These are phyloP conservation scores for Xylaria acuta DNA, from an alignment of 495 filamentous ascomycete genomes.

Conservation along the genomic window DNA sequence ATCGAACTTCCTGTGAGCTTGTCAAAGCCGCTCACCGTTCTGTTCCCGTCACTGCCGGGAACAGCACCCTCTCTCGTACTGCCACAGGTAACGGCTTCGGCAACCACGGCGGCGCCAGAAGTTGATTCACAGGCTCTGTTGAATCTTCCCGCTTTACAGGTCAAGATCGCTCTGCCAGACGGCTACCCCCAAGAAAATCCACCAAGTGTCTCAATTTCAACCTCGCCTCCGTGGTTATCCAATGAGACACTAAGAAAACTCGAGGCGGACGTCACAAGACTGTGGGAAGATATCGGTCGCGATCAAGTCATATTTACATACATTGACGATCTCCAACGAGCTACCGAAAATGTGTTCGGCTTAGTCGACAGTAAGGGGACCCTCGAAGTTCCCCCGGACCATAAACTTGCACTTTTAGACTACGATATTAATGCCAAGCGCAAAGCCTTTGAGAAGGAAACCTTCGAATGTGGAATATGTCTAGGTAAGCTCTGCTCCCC, in stretches of 20 bases:
- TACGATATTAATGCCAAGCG: conserved; percentile 76
- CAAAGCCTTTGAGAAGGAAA: conserved; percentile 78
- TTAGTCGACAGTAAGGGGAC: conserved; percentile 60
- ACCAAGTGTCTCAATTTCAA: conserved; percentile 69
- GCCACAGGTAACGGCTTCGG: conserved; percentile 26
- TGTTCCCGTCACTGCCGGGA: conserved; percentile 66
- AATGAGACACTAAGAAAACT: conserved; percentile 61
- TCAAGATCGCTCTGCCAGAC: conserved; percentile 73
- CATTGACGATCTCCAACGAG: conserved; percentile 85
- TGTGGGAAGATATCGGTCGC: conserved; percentile 86
- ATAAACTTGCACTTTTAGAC: conserved; percentile 77
- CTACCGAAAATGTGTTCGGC: conserved; percentile 78
- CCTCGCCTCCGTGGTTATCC: conserved; percentile 74
- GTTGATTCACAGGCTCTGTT: conserved; percentile 68
- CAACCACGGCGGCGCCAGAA: conserved; percentile 23
- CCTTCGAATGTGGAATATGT: conserved; percentile 90
- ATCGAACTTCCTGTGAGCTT: conserved; percentile 79
- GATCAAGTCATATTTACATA: conserved; percentile 82
- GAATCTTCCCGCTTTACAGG: conserved; percentile 75
- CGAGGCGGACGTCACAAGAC: conserved; percentile 60
- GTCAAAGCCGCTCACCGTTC: conserved; percentile 67
- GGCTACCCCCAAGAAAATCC: conserved; percentile 75
- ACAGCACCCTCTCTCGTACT: conserved; percentile 34
- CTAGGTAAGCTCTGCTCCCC: conserved; percentile 54
- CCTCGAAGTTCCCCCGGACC: conserved; percentile 60